Percentiles rank a stretch among this genome's conserved stretches.
Evolutionary conservation across 805 yeast genomes (phyloP).

Genomic region (Candida qinlingensis): DNA sequence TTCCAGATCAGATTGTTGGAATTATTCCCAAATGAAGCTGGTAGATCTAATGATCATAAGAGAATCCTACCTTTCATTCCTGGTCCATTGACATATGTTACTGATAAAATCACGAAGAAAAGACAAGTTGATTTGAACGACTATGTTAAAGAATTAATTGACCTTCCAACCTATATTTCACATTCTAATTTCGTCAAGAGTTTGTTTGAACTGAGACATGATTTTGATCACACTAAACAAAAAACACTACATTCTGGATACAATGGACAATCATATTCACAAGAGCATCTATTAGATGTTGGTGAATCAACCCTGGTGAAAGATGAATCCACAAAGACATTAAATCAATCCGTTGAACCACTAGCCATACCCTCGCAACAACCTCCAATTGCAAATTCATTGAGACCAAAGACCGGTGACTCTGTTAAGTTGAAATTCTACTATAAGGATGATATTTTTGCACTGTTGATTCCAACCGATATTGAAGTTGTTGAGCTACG

Average conservation of each 20-base stretch:
- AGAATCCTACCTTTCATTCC: conserved; percentile 92
- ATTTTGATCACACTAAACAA: conserved; percentile 26
- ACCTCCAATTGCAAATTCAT: conserved; percentile 1
- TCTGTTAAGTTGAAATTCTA: conserved; percentile 63
- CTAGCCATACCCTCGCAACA: conserved; percentile 4
- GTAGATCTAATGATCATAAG: conserved; percentile 62
- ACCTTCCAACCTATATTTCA: conserved; percentile 73
- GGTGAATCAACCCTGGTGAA: conserved; percentile 27
- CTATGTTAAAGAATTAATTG: conserved; percentile 54
- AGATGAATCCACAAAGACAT: conserved; percentile 20
- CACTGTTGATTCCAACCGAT: conserved; percentile 48
- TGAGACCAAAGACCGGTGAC: conserved; percentile 11
- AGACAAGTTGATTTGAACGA: conserved; percentile 50
- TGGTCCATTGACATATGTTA: conserved; percentile 90
- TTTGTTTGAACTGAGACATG: conserved; percentile 54
- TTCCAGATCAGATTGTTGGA: conserved; percentile 80
- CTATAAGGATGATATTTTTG: conserved; percentile 78
- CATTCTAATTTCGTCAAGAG: conserved; percentile 60
- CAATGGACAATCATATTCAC: not conserved
- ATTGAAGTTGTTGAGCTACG: conserved; percentile 45
- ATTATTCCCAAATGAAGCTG: conserved; percentile 88
- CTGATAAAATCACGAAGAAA: conserved; percentile 61
- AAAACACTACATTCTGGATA: not conserved
- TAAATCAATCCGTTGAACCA: conserved; percentile 6
- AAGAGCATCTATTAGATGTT: conserved; percentile 7